Evolutionary conservation across 1,284 basidiomycete species (phyloP), one percentile per base, ranked within the genome.

Genomic region (Sparassis latifolia): DNA sequence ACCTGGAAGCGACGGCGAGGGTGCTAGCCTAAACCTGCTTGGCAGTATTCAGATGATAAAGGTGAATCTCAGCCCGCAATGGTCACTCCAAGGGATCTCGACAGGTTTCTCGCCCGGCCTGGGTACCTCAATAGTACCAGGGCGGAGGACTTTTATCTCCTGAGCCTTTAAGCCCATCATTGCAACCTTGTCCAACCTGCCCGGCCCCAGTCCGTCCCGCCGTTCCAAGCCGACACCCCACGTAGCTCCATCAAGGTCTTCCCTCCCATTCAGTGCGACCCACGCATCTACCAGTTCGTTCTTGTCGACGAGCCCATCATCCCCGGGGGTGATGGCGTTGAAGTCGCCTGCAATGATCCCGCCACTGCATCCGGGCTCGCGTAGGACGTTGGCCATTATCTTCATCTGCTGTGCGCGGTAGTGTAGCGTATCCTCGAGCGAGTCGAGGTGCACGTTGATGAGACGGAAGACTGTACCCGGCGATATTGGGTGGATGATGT

Each of bases 261-360:
- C 39, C 52, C 40, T 54, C 49, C 66, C 67, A 39, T 65, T 62
- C 58, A 73, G 55, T 29, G 59, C 61, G 53, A 69, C 56, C 71
- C 71, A 73, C 20, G 68, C 69, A 63, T 73, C 72, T 4, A 71
- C 60, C 57, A 74, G 65, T 40, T 48, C 57, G 61, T 71, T 58
- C 53, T 68, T 59, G 48, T 69, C 65, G 55, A 73, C 42, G 51
- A 74, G 69, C 31, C 1, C 55, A 50, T 67, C 32, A 58, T 73
- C 71, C 47, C 64, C 58, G 50, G 66, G 65, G 57, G 50, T 54
- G 58, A 70, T 69, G 37, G 70, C 66, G 57, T 72, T 71, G 65
- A 73, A 73, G 64, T 73, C 71, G 7, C 71, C 71, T n/a, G 69
- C 71, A 41, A 74, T 69, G 40, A 74, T 7, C 2, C 72, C 69